These are phyloP conservation scores for Syncephalastrum monosporum DNA, from an alignment of 371 early-diverging fungal genomes.

Conservation along the genomic window DNA sequence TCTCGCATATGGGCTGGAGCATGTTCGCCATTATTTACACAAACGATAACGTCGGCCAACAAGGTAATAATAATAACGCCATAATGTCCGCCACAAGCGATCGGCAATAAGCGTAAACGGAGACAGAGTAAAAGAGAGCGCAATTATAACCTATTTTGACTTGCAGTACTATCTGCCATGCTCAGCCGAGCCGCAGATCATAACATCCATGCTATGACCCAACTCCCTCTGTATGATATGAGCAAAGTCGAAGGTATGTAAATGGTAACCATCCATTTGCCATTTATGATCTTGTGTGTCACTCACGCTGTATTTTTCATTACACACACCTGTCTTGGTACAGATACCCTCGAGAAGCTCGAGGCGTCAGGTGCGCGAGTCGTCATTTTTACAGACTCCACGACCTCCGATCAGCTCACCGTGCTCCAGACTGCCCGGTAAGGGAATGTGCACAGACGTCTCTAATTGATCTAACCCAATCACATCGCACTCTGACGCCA, in stretches of 20 bases:
- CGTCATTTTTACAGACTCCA: constrained; percentile 35
- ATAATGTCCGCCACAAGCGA: not conserved
- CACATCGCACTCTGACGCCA: not conserved
- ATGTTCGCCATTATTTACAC: constrained; percentile 38
- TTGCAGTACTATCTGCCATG: constrained; percentile 21
- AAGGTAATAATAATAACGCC: constrained; percentile 16
- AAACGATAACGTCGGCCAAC: constrained; percentile 37
- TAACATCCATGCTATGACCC: constrained; percentile 21
- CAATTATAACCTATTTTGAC: not conserved
- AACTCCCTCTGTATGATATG: constrained; percentile 31
- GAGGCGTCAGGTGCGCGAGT: constrained; percentile 27
- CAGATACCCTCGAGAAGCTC: constrained; percentile 29
- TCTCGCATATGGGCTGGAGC: constrained; percentile 35
- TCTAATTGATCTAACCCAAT: not conserved
- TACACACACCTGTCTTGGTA: not conserved
- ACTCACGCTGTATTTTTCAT: too few species aligned
- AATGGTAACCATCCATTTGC: constrained; percentile 2
- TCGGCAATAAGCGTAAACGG: constrained; percentile 1
- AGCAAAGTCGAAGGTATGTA: constrained; percentile 13
- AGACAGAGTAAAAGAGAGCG: not conserved
- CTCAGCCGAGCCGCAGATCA: constrained; percentile 15
- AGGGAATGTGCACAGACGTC: constrained; percentile 7
- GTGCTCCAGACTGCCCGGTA: constrained; percentile 35
- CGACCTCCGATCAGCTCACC: constrained; percentile 26
- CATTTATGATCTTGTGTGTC: not conserved